A percentile compares a stretch with the other conserved stretches of the same genome.
phyloP scores from a whole-genome alignment of 768 basidiomycete species.

The Aureoboletus auriporus region DNA sequence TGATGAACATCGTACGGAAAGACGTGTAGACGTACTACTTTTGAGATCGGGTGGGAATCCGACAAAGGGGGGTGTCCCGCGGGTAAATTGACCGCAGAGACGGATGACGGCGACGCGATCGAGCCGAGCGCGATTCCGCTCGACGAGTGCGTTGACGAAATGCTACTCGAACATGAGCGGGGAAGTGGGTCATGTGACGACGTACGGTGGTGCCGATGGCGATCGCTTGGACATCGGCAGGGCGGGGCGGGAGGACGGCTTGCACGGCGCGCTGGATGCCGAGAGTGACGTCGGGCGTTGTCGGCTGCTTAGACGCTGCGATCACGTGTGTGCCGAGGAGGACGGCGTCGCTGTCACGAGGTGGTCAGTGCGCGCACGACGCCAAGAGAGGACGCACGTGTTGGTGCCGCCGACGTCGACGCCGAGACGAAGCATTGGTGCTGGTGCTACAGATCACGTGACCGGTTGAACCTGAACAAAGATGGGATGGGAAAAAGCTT shows the following conservation, averaged over 20 bases:
- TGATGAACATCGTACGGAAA: background rate
- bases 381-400: slow-evolving; percentile 17
- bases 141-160: slow-evolving; percentile 60
- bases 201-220: slow-evolving; percentile 60
- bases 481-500: slow-evolving; percentile 1
- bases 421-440: slow-evolving; percentile 21
- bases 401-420: slow-evolving; percentile 35
- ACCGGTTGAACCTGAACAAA: background rate
- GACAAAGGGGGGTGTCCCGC: slow-evolving; percentile 54
- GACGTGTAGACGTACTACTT: slow-evolving; percentile 21
- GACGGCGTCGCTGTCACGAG: slow-evolving; percentile 28
- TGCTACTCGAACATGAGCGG: slow-evolving; percentile 24
- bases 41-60: slow-evolving; percentile 42
- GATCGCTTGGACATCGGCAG: slow-evolving; percentile 42
- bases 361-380: too few relatives aligned
- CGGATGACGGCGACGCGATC: slow-evolving; percentile 61
- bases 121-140: slow-evolving; percentile 48
- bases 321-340: slow-evolving; percentile 24
- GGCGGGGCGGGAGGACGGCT: slow-evolving; percentile 37
- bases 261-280: slow-evolving; percentile 55
- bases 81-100: slow-evolving; percentile 56
- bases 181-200: background rate
- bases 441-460: background rate
- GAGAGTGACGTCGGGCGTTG: slow-evolving; percentile 53
- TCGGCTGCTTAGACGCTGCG: slow-evolving; percentile 43